Conservation (phyloP, 768 basidiomycete genomes). For the Paxillus rubicundulus region DNA sequence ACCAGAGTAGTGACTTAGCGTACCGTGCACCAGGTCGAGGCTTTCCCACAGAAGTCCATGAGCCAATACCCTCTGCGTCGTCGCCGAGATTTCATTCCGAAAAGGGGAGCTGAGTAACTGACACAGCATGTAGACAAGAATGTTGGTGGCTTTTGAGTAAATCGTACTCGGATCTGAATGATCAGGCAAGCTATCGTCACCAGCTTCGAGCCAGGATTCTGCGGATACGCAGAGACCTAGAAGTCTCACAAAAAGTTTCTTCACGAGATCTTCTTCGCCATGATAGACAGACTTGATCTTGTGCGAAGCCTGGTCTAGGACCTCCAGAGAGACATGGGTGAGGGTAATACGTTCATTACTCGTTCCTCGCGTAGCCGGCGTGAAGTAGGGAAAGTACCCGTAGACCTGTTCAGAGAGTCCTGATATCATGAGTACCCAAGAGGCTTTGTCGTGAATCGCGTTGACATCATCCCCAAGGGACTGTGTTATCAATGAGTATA, state of each 20-base stretch:
- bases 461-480: constrained; percentile 35
- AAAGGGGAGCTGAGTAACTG: constrained; percentile 24
- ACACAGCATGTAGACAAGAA: constrained; percentile 45
- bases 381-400: constrained; percentile 53
- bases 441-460: constrained; percentile 34
- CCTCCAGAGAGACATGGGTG: constrained; percentile 51
- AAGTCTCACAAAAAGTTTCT: constrained; percentile 49
- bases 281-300: constrained; percentile 51
- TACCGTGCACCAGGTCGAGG: constrained; percentile 14
- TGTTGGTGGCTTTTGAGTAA: constrained; percentile 44
- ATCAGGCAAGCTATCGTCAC: constrained; percentile 36
- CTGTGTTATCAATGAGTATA: constrained; percentile 39
- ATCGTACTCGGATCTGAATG: constrained; percentile 47
- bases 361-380: constrained; percentile 47
- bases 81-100: constrained; percentile 10
- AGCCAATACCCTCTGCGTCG: constrained; percentile 16
- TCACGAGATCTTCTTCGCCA: constrained; percentile 43
- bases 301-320: constrained; percentile 50
- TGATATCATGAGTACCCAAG: constrained; percentile 51
- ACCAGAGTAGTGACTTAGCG: neutral
- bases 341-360: constrained; percentile 58
- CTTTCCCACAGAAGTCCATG: constrained; percentile 22
- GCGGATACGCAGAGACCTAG: constrained; percentile 53
- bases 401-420: constrained; percentile 55
- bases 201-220: constrained; percentile 58